These are phyloP conservation scores for Arthrobotrys sphaeroides DNA, from an alignment of 2,329 filamentous ascomycete genomes.

Conservation along the genomic window DNA sequence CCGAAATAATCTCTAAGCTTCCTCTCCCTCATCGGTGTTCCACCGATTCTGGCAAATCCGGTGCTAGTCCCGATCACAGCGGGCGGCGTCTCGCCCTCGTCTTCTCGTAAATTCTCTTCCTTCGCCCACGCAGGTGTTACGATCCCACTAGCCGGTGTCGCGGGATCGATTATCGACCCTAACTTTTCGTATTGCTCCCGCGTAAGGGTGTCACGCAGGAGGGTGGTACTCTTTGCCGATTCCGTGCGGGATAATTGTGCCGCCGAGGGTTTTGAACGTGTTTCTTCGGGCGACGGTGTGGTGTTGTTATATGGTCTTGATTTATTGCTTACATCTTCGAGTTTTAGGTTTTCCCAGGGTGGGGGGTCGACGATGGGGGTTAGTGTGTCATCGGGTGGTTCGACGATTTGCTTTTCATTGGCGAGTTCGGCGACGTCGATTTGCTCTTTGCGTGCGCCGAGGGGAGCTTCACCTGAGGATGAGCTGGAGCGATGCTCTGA, in stretches of 20 bases:
- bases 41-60: neutral
- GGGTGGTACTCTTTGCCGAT: neutral
- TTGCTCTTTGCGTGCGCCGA: conserved; percentile 29
- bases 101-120: conserved; percentile 24
- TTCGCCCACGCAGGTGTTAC: conserved; percentile 34
- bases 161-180: conserved; percentile 35
- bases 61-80: conserved; percentile 25
- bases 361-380: conserved; percentile 21
- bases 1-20: conserved; percentile 42
- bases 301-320: conserved; percentile 24
- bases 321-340: conserved; percentile 44
- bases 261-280: neutral
- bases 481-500: neutral
- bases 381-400: conserved; percentile 18
- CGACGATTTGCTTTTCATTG: conserved; percentile 32
- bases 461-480: conserved; percentile 12
- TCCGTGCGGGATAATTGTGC: neutral
- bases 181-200: conserved; percentile 39
- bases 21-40: conserved; percentile 1
- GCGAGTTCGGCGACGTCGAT: conserved; percentile 27
- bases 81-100: conserved; percentile 22
- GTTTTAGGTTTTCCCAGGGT: conserved; percentile 38
- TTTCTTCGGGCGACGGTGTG: conserved; percentile 23
- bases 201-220: conserved; percentile 14
- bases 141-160: conserved; percentile 28